phyloP scores from a whole-genome alignment of 352 stramenopile genomes.

The Pythium vanterpoolii region DNA sequence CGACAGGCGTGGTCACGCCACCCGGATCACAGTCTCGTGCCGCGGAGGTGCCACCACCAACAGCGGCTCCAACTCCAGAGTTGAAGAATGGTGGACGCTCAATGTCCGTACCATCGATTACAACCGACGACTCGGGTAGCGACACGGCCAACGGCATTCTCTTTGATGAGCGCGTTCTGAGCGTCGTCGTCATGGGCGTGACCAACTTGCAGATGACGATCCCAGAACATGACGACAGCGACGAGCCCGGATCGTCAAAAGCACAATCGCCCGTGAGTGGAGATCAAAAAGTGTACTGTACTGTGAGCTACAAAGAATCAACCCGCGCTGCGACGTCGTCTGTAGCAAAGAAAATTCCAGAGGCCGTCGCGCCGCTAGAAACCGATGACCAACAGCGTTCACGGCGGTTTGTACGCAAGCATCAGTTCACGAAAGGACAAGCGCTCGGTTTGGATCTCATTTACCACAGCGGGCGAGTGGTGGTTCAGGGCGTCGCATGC shows the following conservation, averaged over 20 bases:
- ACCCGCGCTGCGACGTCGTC: constrained; percentile 72
- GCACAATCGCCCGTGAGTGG: too few species aligned
- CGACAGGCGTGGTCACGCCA: not conserved
- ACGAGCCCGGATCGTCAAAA: not conserved
- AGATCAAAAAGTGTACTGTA: constrained; percentile 80
- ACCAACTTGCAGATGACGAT: constrained; percentile 60
- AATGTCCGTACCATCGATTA: constrained; percentile 33
- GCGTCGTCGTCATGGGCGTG: constrained; percentile 69
- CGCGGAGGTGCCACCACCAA: not conserved
- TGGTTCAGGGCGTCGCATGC: constrained; percentile 73
- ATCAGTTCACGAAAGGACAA: constrained; percentile 52
- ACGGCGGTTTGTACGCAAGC: constrained; percentile 56
- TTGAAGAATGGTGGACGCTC: constrained; percentile 8
- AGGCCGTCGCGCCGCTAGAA: not conserved
- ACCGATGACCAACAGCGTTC: constrained; percentile 13
- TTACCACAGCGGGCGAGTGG: constrained; percentile 67
- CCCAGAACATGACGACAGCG: not conserved
- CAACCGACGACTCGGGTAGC: constrained; percentile 61
- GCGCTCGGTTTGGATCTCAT: constrained; percentile 79
- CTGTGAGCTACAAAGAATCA: constrained; percentile 72
- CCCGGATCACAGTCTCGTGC: constrained; percentile 4
- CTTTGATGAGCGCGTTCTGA: constrained; percentile 65
- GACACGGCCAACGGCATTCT: constrained; percentile 63
- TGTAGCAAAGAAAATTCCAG: constrained; percentile 22
- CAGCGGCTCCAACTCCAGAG: constrained; percentile 7